Conservation (phyloP, 257 asterid species). For the Jaltomata sinuosa region DNA sequence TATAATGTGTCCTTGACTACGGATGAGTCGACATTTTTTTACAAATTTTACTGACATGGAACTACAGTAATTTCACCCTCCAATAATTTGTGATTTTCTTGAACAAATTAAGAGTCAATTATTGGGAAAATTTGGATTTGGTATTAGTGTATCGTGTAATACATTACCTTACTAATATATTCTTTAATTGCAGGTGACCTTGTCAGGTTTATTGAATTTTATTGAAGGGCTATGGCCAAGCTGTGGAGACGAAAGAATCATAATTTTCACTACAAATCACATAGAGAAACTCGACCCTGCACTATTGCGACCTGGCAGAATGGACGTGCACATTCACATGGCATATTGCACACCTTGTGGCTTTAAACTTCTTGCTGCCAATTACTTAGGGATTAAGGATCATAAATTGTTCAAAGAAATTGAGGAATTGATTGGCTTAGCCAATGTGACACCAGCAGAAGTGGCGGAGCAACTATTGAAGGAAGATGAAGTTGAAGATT, state of each 20-base stretch:
- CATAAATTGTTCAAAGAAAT: constrained; percentile 8
- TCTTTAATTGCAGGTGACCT: background rate
- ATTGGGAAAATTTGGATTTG: background rate
- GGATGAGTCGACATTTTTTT: background rate
- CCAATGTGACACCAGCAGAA: constrained; percentile 9
- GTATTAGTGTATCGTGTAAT: background rate
- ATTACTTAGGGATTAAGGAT: background rate
- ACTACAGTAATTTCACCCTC: background rate
- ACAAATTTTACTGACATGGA: background rate
- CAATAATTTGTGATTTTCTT: background rate
- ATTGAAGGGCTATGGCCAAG: background rate
- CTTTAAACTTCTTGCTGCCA: background rate
- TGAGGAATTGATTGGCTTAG: constrained; percentile 5
- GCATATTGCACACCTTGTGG: background rate
- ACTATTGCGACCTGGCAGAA: constrained; percentile 21
- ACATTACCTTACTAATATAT: background rate
- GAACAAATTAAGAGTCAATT: background rate
- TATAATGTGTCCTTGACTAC: background rate
- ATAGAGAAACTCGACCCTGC: constrained; percentile 29
- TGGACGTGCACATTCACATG: constrained; percentile 16
- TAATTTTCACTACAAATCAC: constrained; percentile 15
- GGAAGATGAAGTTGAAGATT: constrained; percentile 3
- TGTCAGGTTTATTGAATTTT: constrained; percentile 16
- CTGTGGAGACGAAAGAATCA: background rate
- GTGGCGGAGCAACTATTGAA: constrained; percentile 10